Conservation (phyloP, 345 rosid genomes). For the Populus nigra region DNA sequence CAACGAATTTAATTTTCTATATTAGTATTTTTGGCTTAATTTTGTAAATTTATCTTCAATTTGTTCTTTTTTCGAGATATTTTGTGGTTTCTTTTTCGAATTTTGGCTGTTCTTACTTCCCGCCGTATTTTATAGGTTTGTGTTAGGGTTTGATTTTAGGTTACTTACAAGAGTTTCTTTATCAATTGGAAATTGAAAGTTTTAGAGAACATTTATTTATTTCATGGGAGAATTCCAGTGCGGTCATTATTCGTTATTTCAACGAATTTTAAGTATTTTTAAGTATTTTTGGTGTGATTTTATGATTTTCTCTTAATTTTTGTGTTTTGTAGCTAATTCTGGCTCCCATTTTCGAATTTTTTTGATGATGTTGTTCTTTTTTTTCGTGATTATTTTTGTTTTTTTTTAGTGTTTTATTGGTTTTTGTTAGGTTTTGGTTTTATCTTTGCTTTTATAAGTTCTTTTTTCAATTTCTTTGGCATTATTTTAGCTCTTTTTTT, state of each 20-base stretch:
- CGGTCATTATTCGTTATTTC: too few species aligned
- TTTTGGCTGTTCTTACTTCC: neutral
- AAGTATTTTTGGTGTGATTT: neutral
- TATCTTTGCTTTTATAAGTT: neutral
- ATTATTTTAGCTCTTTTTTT: neutral
- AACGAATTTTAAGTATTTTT: neutral
- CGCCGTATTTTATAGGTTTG: neutral
- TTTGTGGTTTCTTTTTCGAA: neutral
- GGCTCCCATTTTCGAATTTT: neutral
- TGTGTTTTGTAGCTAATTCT: neutral
- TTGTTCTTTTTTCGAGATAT: neutral
- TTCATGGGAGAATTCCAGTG: too few species aligned
- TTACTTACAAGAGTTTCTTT: too few species aligned
- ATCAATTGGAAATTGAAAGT: too few species aligned
- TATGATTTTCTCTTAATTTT: too few species aligned
- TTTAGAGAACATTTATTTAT: too few species aligned
- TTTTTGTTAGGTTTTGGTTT: too few species aligned
- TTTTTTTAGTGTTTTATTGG: neutral
- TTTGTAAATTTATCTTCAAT: too few species aligned
- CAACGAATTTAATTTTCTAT: neutral
- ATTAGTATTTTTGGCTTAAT: neutral
- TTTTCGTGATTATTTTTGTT: neutral
- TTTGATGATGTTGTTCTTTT: neutral
- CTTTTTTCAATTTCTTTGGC: neutral
- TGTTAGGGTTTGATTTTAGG: neutral